phyloP scores from a whole-genome alignment of 306 rosid species.

The Luffa acutangula region DNA sequence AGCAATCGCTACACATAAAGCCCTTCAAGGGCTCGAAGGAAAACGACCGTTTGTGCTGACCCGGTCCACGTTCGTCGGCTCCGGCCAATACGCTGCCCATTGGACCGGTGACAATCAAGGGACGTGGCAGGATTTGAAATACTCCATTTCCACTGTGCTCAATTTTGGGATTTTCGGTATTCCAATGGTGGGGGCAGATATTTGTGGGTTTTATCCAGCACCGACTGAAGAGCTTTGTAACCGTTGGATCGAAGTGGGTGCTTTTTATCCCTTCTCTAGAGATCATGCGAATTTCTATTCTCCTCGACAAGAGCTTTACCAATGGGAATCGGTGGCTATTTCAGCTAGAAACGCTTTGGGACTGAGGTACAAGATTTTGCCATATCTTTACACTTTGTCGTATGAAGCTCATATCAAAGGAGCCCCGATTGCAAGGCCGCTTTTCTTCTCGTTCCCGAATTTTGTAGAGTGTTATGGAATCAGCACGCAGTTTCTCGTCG shows the following conservation, averaged over 20 bases:
- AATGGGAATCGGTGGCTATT: slow-evolving; percentile 76
- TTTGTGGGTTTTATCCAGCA: slow-evolving; percentile 81
- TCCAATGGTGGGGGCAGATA: slow-evolving; percentile 95
- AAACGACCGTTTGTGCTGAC: slow-evolving; percentile 73
- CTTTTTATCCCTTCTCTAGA: slow-evolving; percentile 91
- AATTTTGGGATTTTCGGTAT: slow-evolving; percentile 91
- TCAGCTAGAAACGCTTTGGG: slow-evolving; percentile 86
- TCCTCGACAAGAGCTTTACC: slow-evolving; percentile 93
- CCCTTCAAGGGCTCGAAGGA: slow-evolving; percentile 64
- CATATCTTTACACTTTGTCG: slow-evolving; percentile 72
- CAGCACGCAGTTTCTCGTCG: slow-evolving; percentile 79
- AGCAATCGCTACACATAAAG: slow-evolving; percentile 74
- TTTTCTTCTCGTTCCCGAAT: slow-evolving; percentile 78
- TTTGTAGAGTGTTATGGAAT: slow-evolving; percentile 44
- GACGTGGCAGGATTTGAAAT: slow-evolving; percentile 70
- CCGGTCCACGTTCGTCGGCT: slow-evolving; percentile 82
- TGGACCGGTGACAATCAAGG: slow-evolving; percentile 96
- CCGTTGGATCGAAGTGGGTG: slow-evolving; percentile 94
- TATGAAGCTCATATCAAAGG: slow-evolving; percentile 77
- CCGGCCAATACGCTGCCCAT: slow-evolving; percentile 81
- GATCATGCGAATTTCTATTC: slow-evolving; percentile 87
- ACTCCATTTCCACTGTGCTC: slow-evolving; percentile 80
- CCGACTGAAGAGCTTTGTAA: slow-evolving; percentile 95
- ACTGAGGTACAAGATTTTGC: slow-evolving; percentile 68
- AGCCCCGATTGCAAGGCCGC: slow-evolving; percentile 86